Evolutionary conservation across 2,329 filamentous ascomycete species (phyloP), one percentile per base, ranked within the genome.

Genomic region (Aspergillus costaricaensis): DNA sequence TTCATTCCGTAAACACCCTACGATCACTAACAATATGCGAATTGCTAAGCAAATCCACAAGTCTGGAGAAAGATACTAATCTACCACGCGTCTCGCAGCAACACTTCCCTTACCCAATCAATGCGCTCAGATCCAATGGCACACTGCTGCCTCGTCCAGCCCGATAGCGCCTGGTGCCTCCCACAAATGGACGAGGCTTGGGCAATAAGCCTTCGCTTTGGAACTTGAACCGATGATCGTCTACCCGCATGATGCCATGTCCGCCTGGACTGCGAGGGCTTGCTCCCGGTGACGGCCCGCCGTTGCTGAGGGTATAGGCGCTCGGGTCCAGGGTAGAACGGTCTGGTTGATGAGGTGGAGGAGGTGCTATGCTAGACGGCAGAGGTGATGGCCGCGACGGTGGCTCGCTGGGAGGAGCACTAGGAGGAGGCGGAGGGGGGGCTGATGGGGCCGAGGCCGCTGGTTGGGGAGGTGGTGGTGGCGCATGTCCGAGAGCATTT

Each of bases 121-220:
- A 67, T 50, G 72, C 71, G 59, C 65, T 86, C 72, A 99, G 77
- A 80, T 98, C 91, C 68, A 98, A 80, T 30, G 95, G 95, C 67
- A 98, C 93, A 80, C 91, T 97, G 79, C 92, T 97, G 32, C 92
- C 94, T 72, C 94, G 86, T 8, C 95, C 95, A 38, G 95, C 95
- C 64, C 94, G 84, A 77, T 98, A 99, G 73, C 86, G 87, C 74
- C 90, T 92, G 19, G 84, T 79, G 3, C 86, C 87, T n/a, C 89
- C 90, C 1, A 82, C 78, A 72, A 96, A 97, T 1, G 90, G 87
- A 70, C 94, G 84, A 21, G 94, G 94, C 68, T 92, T 94, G 0
- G 95, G 94, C 50, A 98, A 83, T 67, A 91, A 83, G 38, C 83
- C 85, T 69, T 97, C 94, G 50, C 89, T 86, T 68, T 94, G 90